These are phyloP conservation scores for Amphirosellinia nigrospora DNA, from an alignment of 495 filamentous ascomycete genomes.

Conservation along the genomic window DNA sequence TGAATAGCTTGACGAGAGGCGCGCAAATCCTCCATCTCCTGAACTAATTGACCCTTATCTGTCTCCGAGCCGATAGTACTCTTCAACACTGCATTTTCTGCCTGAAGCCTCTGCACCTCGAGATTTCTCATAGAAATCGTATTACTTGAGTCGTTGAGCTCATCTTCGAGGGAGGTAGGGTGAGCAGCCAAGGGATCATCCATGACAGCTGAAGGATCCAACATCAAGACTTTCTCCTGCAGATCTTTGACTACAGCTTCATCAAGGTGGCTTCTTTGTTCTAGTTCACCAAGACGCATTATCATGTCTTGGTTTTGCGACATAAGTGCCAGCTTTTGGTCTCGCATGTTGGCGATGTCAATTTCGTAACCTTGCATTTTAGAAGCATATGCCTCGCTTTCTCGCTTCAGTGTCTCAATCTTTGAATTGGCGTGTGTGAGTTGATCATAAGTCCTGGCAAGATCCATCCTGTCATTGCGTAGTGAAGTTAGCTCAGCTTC, in stretches of 20 bases:
- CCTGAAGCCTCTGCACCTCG: constrained; percentile 57
- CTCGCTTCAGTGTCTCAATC: constrained; percentile 35
- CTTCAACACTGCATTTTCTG: constrained; percentile 59
- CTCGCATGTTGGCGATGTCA: constrained; percentile 37
- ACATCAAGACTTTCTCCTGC: constrained; percentile 42
- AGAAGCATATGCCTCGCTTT: constrained; percentile 39
- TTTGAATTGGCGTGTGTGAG: constrained; percentile 43
- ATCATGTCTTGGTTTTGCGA: constrained; percentile 36
- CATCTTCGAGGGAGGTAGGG: constrained; percentile 37
- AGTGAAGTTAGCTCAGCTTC: constrained; percentile 45
- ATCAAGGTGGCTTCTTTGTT: constrained; percentile 37
- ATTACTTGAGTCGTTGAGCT: constrained; percentile 42
- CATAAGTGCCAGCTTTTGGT: constrained; percentile 37
- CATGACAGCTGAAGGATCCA: constrained; percentile 36
- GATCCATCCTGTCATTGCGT: constrained; percentile 52
- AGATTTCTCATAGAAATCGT: constrained; percentile 40
- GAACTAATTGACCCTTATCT: constrained; percentile 54
- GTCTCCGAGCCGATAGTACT: constrained; percentile 55
- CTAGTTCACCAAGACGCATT: constrained; percentile 33
- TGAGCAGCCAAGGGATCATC: constrained; percentile 29
- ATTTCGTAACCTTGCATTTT: constrained; percentile 43
- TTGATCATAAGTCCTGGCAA: constrained; percentile 54
- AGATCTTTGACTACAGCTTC: constrained; percentile 39
- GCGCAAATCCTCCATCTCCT: constrained; percentile 52
- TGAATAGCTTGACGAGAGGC: constrained; percentile 45